These are phyloP conservation scores for Hypoxylon sp. DNA, from an alignment of 2,329 filamentous ascomycete species.

Conservation along the genomic window DNA sequence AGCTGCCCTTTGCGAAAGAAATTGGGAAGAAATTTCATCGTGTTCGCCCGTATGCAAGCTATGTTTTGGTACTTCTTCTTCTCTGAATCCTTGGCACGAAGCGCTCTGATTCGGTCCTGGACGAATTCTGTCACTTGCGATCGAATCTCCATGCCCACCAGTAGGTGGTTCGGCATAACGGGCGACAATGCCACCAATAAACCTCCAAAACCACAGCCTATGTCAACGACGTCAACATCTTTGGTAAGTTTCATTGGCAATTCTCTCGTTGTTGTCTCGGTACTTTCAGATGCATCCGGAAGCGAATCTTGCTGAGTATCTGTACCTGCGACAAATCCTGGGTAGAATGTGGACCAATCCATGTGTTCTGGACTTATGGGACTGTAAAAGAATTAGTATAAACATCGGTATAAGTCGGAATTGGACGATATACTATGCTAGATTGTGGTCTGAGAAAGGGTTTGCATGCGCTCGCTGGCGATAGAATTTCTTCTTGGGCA, in stretches of 20 bases:
- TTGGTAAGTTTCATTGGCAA: conserved; percentile 59
- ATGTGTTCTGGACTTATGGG: conserved; percentile 81
- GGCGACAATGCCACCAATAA: conserved; percentile 86
- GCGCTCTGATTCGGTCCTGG: conserved; percentile 82
- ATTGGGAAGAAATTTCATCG: conserved; percentile 99
- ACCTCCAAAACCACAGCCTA: conserved; percentile 96
- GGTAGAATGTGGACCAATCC: conserved; percentile 90
- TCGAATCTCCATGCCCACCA: conserved; percentile 93
- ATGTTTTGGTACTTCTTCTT: conserved; percentile 79
- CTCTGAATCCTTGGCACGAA: conserved; percentile 71
- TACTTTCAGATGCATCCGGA: conserved; percentile 29
- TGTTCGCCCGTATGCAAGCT: conserved; percentile 88
- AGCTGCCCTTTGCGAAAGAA: conserved; percentile 87
- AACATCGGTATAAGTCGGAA: conserved; percentile 33
- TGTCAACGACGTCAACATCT: conserved; percentile 91
- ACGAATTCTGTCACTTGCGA: conserved; percentile 91
- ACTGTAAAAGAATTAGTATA: too few species aligned
- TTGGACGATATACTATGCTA: conserved; percentile 76
- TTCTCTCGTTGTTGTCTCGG: conserved; percentile 20
- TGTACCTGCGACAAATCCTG: conserved; percentile 67
- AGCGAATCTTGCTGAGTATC: conserved; percentile 46
- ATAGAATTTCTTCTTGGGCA: conserved; percentile 96
- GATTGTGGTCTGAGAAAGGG: conserved; percentile 92
- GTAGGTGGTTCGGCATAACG: conserved; percentile 79
- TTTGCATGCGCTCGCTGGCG: conserved; percentile 96